Percentiles rank a stretch among this genome's conserved stretches.
These are phyloP conservation scores for Pseudotulostoma volvatum DNA, from an alignment of 495 filamentous ascomycete species.

Conservation along the genomic window DNA sequence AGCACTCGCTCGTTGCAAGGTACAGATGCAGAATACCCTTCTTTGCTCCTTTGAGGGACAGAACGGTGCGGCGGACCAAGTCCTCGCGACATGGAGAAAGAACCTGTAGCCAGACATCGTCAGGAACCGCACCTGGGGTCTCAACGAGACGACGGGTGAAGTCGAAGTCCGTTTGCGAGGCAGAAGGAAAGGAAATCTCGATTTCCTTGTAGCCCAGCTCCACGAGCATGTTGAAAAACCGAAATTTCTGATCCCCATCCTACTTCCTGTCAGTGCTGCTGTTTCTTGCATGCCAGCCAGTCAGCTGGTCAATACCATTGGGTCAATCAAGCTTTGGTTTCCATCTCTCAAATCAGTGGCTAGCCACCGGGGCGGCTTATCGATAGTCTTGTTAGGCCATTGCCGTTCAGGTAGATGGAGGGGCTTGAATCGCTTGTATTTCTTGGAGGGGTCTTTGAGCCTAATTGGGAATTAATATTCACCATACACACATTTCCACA, in stretches of 20 bases:
- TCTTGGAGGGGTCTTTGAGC: slow-evolving; percentile 87
- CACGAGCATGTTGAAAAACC: slow-evolving; percentile 87
- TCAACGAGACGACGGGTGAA: slow-evolving; percentile 81
- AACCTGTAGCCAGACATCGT: slow-evolving; percentile 93
- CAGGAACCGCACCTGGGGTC: slow-evolving; percentile 70
- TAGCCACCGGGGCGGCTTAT: slow-evolving; percentile 72
- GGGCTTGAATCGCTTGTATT: slow-evolving; percentile 70
- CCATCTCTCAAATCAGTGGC: slow-evolving; percentile 76
- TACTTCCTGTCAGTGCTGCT: too few species aligned
- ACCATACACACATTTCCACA: too few species aligned
- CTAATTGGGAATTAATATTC: slow-evolving; percentile 27
- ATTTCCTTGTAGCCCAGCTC: slow-evolving; percentile 97
- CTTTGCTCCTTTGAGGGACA: slow-evolving; percentile 77
- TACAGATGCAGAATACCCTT: slow-evolving; percentile 97
- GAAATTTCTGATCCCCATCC: slow-evolving; percentile 88
- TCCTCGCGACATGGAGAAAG: slow-evolving; percentile 88
- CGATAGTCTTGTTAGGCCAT: slow-evolving; percentile 71
- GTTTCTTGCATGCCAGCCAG: too few species aligned
- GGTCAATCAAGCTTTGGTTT: slow-evolving; percentile 76
- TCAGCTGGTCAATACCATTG: too few species aligned
- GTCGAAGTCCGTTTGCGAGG: slow-evolving; percentile 87
- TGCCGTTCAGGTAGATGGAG: slow-evolving; percentile 68
- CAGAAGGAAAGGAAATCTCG: slow-evolving; percentile 89
- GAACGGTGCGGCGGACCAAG: slow-evolving; percentile 77
- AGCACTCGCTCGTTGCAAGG: slow-evolving; percentile 86